Conservation (phyloP, 1,284 basidiomycete species). For the Inonotus obliquus region DNA sequence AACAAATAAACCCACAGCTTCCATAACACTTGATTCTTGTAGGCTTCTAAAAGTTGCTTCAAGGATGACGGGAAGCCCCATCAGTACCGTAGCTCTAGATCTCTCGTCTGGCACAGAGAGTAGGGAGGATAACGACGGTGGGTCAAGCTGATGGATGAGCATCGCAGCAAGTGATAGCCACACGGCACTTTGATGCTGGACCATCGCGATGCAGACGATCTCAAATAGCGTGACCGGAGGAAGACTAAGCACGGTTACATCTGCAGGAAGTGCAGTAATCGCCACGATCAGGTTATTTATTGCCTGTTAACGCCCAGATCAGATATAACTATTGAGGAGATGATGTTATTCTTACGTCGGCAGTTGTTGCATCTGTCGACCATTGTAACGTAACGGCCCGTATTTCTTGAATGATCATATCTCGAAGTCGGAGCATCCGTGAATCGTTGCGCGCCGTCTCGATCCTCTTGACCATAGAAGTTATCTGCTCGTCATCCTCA, state of each 20-base stretch:
- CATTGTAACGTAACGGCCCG: slow-evolving; percentile 60
- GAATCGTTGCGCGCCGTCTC: slow-evolving; percentile 59
- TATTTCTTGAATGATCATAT: slow-evolving; percentile 57
- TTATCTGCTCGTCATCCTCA: slow-evolving; percentile 49
- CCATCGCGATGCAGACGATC: slow-evolving; percentile 71
- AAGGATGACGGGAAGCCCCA: slow-evolving; percentile 54
- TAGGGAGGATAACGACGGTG: slow-evolving; percentile 49
- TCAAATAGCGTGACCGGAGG: slow-evolving; percentile 74
- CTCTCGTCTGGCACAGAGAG: slow-evolving; percentile 38
- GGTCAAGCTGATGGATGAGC: slow-evolving; percentile 74
- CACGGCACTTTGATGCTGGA: slow-evolving; percentile 69
- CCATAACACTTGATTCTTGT: slow-evolving; percentile 60
- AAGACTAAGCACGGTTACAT: slow-evolving; percentile 74
- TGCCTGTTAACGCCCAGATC: slow-evolving; percentile 40
- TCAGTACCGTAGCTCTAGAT: slow-evolving; percentile 43
- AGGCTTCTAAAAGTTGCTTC: slow-evolving; percentile 57
- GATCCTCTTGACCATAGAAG: slow-evolving; percentile 49
- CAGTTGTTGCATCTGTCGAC: slow-evolving; percentile 73
- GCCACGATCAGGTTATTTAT: slow-evolving; percentile 78
- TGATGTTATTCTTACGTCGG: slow-evolving; percentile 51
- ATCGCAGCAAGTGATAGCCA: slow-evolving; percentile 82
- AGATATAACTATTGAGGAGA: slow-evolving; percentile 5
- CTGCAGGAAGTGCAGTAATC: slow-evolving; percentile 68
- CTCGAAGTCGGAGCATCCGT: slow-evolving; percentile 57
- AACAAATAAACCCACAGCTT: slow-evolving; percentile 44